A percentile compares a stretch with the other conserved stretches of the same genome.
These are phyloP conservation scores for Aegilops umbellulata DNA, from an alignment of 176 grass and related monocot genomes.

Conservation along the genomic window DNA sequence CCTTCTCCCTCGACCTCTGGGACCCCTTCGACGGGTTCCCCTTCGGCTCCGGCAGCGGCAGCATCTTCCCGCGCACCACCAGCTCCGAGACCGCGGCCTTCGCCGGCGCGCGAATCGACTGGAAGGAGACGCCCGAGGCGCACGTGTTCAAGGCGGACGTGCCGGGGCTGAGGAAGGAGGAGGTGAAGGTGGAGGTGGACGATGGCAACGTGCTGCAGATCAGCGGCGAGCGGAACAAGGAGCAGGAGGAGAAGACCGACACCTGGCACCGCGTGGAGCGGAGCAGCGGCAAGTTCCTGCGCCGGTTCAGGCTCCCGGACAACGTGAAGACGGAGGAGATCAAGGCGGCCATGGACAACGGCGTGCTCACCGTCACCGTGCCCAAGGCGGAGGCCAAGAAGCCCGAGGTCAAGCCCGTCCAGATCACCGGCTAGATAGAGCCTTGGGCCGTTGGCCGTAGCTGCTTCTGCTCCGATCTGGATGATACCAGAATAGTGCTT, in stretches of 20 bases:
- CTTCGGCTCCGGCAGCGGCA: constrained; percentile 5
- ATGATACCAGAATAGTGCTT: not conserved
- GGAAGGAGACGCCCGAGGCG: constrained; percentile 33
- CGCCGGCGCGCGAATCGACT: constrained; percentile 4
- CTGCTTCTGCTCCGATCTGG: not conserved
- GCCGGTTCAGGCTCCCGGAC: constrained; percentile 28
- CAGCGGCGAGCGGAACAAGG: constrained; percentile 38
- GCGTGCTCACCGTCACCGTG: constrained; percentile 38
- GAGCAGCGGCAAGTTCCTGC: constrained; percentile 37
- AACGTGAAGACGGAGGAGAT: constrained; percentile 32
- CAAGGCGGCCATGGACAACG: constrained; percentile 40
- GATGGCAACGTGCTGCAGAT: constrained; percentile 37
- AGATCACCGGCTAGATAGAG: constrained; percentile 20
- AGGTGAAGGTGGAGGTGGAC: constrained; percentile 41
- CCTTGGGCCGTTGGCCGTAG: not conserved
- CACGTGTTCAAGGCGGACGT: constrained; percentile 41
- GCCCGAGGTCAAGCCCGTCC: constrained; percentile 24
- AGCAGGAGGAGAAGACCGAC: constrained; percentile 39
- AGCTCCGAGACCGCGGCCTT: not conserved
- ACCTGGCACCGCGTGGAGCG: constrained; percentile 34
- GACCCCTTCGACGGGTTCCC: constrained; percentile 27
- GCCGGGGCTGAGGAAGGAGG: constrained; percentile 31
- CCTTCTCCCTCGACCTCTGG: constrained; percentile 43
- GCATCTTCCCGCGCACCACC: not conserved
- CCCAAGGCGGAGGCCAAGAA: constrained; percentile 32